Evolutionary conservation across 2,329 filamentous ascomycete genomes (phyloP).

Genomic region (Fusarium denticulatum): DNA sequence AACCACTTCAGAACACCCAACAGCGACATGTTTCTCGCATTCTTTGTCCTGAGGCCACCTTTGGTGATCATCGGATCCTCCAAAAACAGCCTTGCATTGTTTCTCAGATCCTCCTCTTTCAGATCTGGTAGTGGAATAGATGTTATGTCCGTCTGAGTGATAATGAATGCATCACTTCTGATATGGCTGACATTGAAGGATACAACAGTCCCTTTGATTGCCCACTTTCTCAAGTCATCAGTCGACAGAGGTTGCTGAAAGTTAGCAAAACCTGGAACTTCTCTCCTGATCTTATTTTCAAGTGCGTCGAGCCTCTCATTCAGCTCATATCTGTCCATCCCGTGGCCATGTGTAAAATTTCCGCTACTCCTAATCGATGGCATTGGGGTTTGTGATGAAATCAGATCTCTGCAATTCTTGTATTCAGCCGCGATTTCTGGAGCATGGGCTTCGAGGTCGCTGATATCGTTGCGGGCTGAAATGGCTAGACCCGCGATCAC

Average conservation of each 20-base stretch:
- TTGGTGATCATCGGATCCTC: fast-evolving
- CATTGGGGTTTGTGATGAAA: too few relatives aligned
- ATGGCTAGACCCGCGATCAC: not conserved
- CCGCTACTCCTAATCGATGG: too few relatives aligned
- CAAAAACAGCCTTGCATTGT: fast-evolving
- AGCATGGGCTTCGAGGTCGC: not conserved
- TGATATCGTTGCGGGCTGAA: not conserved
- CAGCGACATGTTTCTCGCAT: fast-evolving
- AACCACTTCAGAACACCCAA: not conserved
- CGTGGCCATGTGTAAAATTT: too few relatives aligned
- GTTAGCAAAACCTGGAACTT: not conserved
- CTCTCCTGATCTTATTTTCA: not conserved
- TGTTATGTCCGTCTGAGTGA: fast-evolving
- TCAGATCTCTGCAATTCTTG: not conserved
- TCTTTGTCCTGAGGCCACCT: fast-evolving
- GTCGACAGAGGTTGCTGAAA: not conserved
- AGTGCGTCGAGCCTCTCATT: fast-evolving
- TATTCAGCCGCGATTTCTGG: not conserved
- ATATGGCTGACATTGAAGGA: not conserved
- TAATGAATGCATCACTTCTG: not conserved
- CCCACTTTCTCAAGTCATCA: fast-evolving
- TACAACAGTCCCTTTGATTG: not conserved
- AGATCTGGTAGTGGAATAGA: fast-evolving
- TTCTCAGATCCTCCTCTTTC: fast-evolving
- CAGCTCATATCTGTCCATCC: not conserved